Base-by-base conservation (phyloP, 2,329 filamentous ascomycete species). In the Penicillium sp. region DNA sequence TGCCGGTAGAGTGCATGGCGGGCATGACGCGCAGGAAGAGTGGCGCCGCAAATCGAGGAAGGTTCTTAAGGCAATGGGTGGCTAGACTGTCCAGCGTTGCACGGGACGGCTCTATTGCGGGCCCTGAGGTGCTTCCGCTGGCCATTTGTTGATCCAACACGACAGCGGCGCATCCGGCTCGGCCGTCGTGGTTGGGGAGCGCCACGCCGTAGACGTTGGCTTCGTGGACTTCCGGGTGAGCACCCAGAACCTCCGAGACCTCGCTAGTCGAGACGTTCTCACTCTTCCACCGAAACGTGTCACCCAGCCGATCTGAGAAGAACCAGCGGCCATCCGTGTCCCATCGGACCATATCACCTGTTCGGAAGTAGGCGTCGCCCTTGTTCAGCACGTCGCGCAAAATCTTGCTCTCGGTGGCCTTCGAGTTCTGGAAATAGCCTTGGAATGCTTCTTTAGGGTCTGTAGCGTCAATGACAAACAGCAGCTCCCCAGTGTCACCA, bases 151-250 rank as follows among this genome's bases (percentile, higher is more conserved):
- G 69, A n/a, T 71, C 68, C 9, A 80, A 65, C 6, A 87, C 69
- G 1, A 94, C 65, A 5, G 86, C 84, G 0, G 83, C 88, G 54
- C 89, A 94, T 2, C 89, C 89, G 0, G 87, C 87, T 27, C 43
- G 34, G 6, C 43, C 43, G 14, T 45, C 88, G 58, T 94, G 87
- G 50, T 86, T 75, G 0, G 88, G 88, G 6, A 94, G 67, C 28
- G 80, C 65, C 2, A 94, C 86, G 25, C 88, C 88, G 57, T 94
- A 94, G 18, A 94, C 88, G 54, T 94, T 94, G 20, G 86, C 84
- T 68, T 94, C 88, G 20, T 76, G 70, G 10, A 94, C 74, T 1
- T 72, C 71, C 0, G 81, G 71, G 58, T 89, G 84, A 1, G 72
- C 67, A 10, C 86, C 83, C 0, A 95, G 65, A 0, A 80, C 79